Base-by-base conservation (phyloP, 768 basidiomycete species). In the Xerocomellus amylosporus region DNA sequence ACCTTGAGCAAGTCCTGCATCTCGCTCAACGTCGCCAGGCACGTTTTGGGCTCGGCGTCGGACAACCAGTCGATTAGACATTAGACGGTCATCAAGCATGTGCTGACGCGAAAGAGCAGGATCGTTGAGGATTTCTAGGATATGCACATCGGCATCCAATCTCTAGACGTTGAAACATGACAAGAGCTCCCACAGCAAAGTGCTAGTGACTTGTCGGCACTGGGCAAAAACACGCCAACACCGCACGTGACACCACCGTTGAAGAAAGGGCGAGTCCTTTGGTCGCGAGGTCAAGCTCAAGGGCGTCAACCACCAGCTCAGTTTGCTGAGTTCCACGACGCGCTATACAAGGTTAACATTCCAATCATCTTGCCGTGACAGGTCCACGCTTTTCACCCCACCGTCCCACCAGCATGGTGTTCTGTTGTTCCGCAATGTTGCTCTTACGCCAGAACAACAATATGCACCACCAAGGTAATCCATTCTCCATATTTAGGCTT, bases 371-470 rank as follows among this genome's bases (percentile, higher is more conserved):
- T 12, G 8, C 13, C 13, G 10, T 37, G 24, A 41, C n/a, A n/a
- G 3, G 22, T 30, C 26, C 26, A 48, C 42, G 33, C 34, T 48
- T 15, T 22, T 28, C 37, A 24, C 36, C 17, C 24, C 24, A 28
- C 37, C 24, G n/a, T 24, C 26, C 31, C 37, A 40, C 28, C 63
- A 92, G 88, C 77, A 93, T 61, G 79, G 80, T 41, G 79, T 78
- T 12, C 78, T 94, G 36, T 75, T 94, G 49, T 94, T 94, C 75
- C 79, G 87, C 47, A 71, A 87, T 62, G 79, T 77, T 37, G 73
- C 78, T 31, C 67, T 93, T 26, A 80, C 83, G 3, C 91, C 92
- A 0, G 88, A 90, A 68, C 83, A 89, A 65, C 92, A 93, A 68
- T 91, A 88, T 69, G 80, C 82, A 20, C 70, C 51, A 93, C 90